A percentile compares a stretch with the other conserved stretches of the same genome.
These are phyloP conservation scores for Trichoderma harzianum DNA, from an alignment of 2,329 filamentous ascomycete species.

Conservation along the genomic window DNA sequence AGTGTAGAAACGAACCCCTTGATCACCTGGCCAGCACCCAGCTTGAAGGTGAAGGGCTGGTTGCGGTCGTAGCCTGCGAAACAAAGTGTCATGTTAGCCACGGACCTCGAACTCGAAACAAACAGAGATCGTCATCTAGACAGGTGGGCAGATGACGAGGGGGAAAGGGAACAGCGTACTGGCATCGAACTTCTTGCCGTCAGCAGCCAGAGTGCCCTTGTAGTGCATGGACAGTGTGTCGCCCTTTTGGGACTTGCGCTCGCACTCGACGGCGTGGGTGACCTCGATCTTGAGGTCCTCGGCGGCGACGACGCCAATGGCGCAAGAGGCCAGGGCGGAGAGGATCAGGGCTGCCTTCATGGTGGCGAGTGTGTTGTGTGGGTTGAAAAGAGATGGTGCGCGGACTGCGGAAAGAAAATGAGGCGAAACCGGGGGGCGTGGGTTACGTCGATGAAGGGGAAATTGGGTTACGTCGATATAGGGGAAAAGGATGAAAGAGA, in stretches of 20 bases:
- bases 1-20: conserved; percentile 59
- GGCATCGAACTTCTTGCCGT: conserved; percentile 80
- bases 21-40: conserved; percentile 83
- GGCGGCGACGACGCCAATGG: conserved; percentile 49
- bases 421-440: not conserved
- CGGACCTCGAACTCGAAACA: not conserved
- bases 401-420: not conserved
- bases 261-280: conserved; percentile 70
- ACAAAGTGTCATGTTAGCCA: not conserved
- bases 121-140: not conserved
- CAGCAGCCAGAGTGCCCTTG: conserved; percentile 69
- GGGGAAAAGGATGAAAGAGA: not conserved
- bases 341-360: conserved; percentile 52
- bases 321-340: conserved; percentile 50
- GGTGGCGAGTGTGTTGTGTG: conserved; percentile 23
- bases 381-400: not conserved
- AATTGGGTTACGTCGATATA: not conserved
- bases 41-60: conserved; percentile 70
- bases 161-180: conserved; percentile 39
- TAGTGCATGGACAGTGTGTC: conserved; percentile 88
- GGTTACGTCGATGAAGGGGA: not conserved
- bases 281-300: conserved; percentile 74
- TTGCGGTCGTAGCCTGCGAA: conserved; percentile 69
- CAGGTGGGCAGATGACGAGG: too few species aligned
- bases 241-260: conserved; percentile 70